phyloP scores from a whole-genome alignment of 2,329 filamentous ascomycete genomes.

The Pezicula radicicola region DNA sequence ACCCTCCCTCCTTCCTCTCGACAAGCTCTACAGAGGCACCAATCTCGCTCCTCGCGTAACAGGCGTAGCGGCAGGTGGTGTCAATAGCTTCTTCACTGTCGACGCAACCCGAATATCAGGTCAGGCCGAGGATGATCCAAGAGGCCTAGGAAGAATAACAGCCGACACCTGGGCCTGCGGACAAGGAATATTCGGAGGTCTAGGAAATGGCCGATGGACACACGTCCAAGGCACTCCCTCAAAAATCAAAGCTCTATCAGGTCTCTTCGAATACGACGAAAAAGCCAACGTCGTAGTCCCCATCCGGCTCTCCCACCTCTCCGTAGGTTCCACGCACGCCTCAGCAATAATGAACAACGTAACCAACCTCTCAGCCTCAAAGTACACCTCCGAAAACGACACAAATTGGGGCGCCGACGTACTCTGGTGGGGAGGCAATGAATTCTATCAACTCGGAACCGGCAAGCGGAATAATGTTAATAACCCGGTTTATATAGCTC shows the following conservation, averaged over 20 bases:
- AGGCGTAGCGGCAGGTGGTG: constrained; percentile 78
- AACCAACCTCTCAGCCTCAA: constrained; percentile 52
- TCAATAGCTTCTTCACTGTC: constrained; percentile 83
- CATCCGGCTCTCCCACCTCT: constrained; percentile 72
- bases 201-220: constrained; percentile 87
- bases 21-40: constrained; percentile 68
- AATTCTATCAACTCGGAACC: constrained; percentile 88
- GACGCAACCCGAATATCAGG: constrained; percentile 64
- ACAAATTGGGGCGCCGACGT: constrained; percentile 88
- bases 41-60: constrained; percentile 66
- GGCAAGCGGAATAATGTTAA: constrained; percentile 81
- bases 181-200: constrained; percentile 75
- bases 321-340: constrained; percentile 76
- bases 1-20: constrained; percentile 68
- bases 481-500: constrained; percentile 74
- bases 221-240: constrained; percentile 75
- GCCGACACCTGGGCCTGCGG: constrained; percentile 87
- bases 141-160: constrained; percentile 51
- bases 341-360: constrained; percentile 82
- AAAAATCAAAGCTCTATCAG: constrained; percentile 81
- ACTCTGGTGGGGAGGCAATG: constrained; percentile 93
- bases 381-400: constrained; percentile 55
- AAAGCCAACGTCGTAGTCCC: constrained; percentile 62
- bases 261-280: constrained; percentile 86
- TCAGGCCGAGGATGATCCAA: constrained; percentile 36